These are phyloP conservation scores for Trichocladium uniseriatum DNA, from an alignment of 495 filamentous ascomycete species.

Conservation along the genomic window DNA sequence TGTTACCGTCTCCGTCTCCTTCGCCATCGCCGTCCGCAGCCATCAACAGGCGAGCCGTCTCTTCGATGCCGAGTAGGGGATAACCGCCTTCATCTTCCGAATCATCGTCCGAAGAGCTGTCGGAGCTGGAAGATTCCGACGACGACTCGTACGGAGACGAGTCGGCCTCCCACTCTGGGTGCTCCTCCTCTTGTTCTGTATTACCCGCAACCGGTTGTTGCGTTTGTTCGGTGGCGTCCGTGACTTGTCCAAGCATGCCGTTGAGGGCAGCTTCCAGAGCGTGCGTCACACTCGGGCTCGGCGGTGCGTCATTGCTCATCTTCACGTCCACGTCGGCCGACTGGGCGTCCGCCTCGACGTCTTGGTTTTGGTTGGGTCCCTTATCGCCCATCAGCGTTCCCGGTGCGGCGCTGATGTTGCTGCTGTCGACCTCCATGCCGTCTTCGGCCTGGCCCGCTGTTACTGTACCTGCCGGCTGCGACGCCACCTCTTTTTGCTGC, in stretches of 20 bases:
- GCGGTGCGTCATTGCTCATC: slow-evolving; percentile 11
- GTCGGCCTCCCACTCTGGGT: slow-evolving; percentile 49
- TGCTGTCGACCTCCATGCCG: neutral
- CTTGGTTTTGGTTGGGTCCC: neutral
- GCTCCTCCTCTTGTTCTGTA: slow-evolving; percentile 17
- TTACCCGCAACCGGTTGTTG: slow-evolving; percentile 1
- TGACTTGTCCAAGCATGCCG: slow-evolving; percentile 21
- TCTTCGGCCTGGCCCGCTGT: neutral
- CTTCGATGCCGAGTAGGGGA: slow-evolving; percentile 56
- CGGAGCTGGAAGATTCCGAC: slow-evolving; percentile 24
- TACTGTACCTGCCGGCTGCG: neutral
- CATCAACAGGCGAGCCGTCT: slow-evolving; percentile 76
- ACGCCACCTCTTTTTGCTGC: neutral
- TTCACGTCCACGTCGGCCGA: slow-evolving; percentile 1
- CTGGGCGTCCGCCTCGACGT: neutral
- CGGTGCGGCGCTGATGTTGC: neutral
- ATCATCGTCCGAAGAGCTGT: slow-evolving; percentile 46
- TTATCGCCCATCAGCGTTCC: neutral
- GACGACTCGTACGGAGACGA: slow-evolving; percentile 51
- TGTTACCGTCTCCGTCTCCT: slow-evolving; percentile 39
- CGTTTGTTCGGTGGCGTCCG: slow-evolving; percentile 6
- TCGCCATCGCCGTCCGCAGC: slow-evolving; percentile 57
- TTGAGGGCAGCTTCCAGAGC: slow-evolving; percentile 40
- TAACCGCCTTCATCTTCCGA: slow-evolving; percentile 49
- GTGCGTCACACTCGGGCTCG: slow-evolving; percentile 31